Evolutionary conservation across 495 filamentous ascomycete species (phyloP).

Genomic region (Daldinia vernicosa): DNA sequence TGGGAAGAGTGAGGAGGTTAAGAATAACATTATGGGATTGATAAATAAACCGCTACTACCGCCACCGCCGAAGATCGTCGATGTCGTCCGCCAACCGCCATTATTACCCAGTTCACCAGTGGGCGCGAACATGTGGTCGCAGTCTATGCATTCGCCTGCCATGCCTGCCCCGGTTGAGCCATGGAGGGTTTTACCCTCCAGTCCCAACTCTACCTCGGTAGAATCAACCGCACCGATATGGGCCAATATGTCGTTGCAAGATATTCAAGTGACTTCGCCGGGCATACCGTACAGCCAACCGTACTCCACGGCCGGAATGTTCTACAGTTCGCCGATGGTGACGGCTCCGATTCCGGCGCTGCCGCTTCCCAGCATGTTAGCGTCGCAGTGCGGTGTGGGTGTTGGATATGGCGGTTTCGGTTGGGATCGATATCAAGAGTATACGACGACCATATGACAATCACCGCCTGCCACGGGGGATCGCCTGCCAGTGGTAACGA

Average conservation of each 20-base stretch:
- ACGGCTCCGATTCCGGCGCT: constrained; percentile 78
- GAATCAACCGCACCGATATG: constrained; percentile 80
- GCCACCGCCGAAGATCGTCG: constrained; percentile 84
- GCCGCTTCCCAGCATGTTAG: constrained; percentile 89
- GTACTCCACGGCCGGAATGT: constrained; percentile 70
- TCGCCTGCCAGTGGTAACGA: constrained; percentile 53
- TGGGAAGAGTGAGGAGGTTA: constrained; percentile 93
- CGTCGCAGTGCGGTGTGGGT: constrained; percentile 82
- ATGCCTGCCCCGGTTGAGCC: constrained; percentile 79
- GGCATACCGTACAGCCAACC: constrained; percentile 83
- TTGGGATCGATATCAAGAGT: constrained; percentile 77
- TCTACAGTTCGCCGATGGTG: constrained; percentile 68
- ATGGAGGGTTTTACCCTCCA: constrained; percentile 94
- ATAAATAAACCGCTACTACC: constrained; percentile 92
- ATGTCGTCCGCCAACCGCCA: constrained; percentile 85
- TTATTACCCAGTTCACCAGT: constrained; percentile 88
- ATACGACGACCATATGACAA: constrained; percentile 72
- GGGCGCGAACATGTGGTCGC: constrained; percentile 82
- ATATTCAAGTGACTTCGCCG: constrained; percentile 73
- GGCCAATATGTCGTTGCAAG: constrained; percentile 78
- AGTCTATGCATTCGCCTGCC: constrained; percentile 59
- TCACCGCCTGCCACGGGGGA: constrained; percentile 52
- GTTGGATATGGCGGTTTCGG: constrained; percentile 77
- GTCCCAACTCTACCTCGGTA: constrained; percentile 71
- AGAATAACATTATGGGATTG: constrained; percentile 82